Percentiles rank a stretch among this genome's conserved stretches.
Conservation (phyloP, 2,329 filamentous ascomycete genomes). For the Aspergillus texensis region DNA sequence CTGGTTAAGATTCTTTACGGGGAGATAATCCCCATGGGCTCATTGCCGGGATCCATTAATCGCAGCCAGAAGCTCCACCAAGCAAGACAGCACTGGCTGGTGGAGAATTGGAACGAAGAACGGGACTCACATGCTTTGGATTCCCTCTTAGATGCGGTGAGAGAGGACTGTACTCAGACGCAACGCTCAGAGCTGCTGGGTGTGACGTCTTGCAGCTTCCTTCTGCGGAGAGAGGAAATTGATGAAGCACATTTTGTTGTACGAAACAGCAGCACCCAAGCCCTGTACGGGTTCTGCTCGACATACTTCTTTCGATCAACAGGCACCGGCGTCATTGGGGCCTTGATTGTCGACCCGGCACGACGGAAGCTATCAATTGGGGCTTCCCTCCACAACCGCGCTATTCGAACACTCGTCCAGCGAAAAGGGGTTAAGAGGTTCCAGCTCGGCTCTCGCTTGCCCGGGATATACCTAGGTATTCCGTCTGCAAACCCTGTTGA, state of each 20-base stretch:
- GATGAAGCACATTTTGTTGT: slow-evolving; percentile 89
- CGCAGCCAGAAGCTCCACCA: slow-evolving; percentile 86
- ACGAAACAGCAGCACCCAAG: slow-evolving; percentile 87
- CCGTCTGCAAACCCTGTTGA: slow-evolving; percentile 67
- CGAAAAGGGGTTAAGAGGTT: slow-evolving; percentile 74
- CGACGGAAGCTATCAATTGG: slow-evolving; percentile 89
- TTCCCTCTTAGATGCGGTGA: slow-evolving; percentile 70
- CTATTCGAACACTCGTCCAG: slow-evolving; percentile 73
- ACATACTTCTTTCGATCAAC: slow-evolving; percentile 78
- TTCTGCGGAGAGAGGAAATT: slow-evolving; percentile 69
- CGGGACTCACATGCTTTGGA: slow-evolving; percentile 75
- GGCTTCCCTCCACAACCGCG: slow-evolving; percentile 82
- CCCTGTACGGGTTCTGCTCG: slow-evolving; percentile 87
- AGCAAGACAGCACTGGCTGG: slow-evolving; percentile 92
- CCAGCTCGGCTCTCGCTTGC: slow-evolving; percentile 78
- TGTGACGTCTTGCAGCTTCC: slow-evolving; percentile 73
- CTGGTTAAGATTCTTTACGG: slow-evolving; percentile 83
- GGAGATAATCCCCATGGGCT: slow-evolving; percentile 62
- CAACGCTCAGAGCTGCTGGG: slow-evolving; percentile 70
- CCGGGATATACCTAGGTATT: slow-evolving; percentile 84
- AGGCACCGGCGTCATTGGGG: slow-evolving; percentile 74
- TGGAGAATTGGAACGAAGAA: slow-evolving; percentile 81
- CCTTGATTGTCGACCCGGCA: slow-evolving; percentile 84
- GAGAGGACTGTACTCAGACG: slow-evolving; percentile 62
- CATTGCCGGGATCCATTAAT: slow-evolving; percentile 71